phyloP scores from a whole-genome alignment of 768 basidiomycete genomes.

The Rhizopogon salebrosus region DNA sequence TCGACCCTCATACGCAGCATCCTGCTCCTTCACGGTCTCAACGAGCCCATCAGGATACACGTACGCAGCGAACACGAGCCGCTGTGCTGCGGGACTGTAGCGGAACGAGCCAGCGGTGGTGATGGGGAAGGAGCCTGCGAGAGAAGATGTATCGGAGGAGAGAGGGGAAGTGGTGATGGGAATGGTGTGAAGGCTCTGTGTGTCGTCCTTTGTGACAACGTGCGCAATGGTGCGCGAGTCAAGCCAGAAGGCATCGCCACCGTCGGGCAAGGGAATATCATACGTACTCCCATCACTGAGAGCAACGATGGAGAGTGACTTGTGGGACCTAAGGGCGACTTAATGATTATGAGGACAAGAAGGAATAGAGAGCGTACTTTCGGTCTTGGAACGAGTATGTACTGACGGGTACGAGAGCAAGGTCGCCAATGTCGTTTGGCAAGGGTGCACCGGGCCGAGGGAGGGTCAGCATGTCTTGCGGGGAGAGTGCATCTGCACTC shows the following conservation, averaged over 20 bases:
- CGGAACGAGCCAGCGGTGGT: constrained; percentile 68
- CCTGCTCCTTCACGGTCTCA: constrained; percentile 60
- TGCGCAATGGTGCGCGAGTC: constrained; percentile 65
- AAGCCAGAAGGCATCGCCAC: constrained; percentile 79
- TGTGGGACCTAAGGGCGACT: constrained; percentile 52
- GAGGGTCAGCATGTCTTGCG: constrained; percentile 65
- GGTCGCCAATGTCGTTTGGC: constrained; percentile 64
- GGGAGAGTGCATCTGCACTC: constrained; percentile 51
- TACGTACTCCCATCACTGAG: constrained; percentile 48
- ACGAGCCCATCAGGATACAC: constrained; percentile 77
- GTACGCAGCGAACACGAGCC: constrained; percentile 80
- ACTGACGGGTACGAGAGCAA: constrained; percentile 61
- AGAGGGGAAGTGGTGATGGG: constrained; percentile 38
- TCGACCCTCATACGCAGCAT: constrained; percentile 65
- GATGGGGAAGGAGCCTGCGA: constrained; percentile 65
- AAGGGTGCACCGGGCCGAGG: constrained; percentile 61
- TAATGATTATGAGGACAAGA: background rate
- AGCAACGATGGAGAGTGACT: constrained; percentile 58
- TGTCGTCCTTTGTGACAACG: constrained; percentile 48
- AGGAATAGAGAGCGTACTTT: constrained; percentile 43
- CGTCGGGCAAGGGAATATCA: constrained; percentile 56
- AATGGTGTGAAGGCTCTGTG: constrained; percentile 55
- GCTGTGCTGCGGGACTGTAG: constrained; percentile 46
- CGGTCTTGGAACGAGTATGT: constrained; percentile 70
- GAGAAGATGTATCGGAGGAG: constrained; percentile 32